Conservation (phyloP, 164 flowering plant genomes). For the Dillenia suffruticosa region DNA sequence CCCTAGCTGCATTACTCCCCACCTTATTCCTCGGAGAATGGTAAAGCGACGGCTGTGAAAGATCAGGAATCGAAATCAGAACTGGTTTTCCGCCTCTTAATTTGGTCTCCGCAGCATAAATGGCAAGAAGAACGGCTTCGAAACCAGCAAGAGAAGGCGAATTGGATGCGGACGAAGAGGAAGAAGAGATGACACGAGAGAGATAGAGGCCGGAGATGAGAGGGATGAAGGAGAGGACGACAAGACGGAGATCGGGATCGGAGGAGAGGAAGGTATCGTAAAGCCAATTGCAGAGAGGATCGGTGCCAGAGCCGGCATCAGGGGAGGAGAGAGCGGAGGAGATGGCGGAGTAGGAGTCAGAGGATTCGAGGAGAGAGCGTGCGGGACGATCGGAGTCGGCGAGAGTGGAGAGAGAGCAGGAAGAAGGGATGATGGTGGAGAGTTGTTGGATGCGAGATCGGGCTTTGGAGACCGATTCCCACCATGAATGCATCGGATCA, state of each 20-base stretch:
- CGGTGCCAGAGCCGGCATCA: slow-evolving; percentile 70
- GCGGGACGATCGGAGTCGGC: slow-evolving; percentile 94
- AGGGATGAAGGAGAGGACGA: slow-evolving; percentile 81
- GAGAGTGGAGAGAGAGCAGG: slow-evolving; percentile 46
- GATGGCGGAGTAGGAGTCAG: slow-evolving; percentile 45
- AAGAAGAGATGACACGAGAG: slow-evolving; percentile 45
- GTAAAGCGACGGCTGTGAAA: slow-evolving; percentile 80
- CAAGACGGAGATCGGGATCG: slow-evolving; percentile 81
- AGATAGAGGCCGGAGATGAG: slow-evolving; percentile 67
- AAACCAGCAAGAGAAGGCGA: slow-evolving; percentile 67
- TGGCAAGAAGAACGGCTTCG: slow-evolving; percentile 76
- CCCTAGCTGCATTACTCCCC: slow-evolving; percentile 1
- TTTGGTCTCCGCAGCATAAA: slow-evolving; percentile 65
- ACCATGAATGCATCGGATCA: slow-evolving; percentile 83
- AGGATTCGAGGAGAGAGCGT: slow-evolving; percentile 69
- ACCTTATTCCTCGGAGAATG: slow-evolving; percentile 48
- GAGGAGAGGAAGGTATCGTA: slow-evolving; percentile 82
- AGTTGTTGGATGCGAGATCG: slow-evolving; percentile 73
- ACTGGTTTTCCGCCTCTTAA: slow-evolving; percentile 70
- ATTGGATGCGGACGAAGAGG: slow-evolving; percentile 20
- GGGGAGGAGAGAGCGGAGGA: slow-evolving; percentile 52
- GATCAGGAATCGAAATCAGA: slow-evolving; percentile 63
- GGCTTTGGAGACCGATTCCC: slow-evolving; percentile 89
- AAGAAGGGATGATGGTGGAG: slow-evolving; percentile 46
- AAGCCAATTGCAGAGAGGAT: slow-evolving; percentile 94